These are phyloP conservation scores for Boletus huronensis DNA, from an alignment of 768 basidiomycete genomes.

Conservation along the genomic window DNA sequence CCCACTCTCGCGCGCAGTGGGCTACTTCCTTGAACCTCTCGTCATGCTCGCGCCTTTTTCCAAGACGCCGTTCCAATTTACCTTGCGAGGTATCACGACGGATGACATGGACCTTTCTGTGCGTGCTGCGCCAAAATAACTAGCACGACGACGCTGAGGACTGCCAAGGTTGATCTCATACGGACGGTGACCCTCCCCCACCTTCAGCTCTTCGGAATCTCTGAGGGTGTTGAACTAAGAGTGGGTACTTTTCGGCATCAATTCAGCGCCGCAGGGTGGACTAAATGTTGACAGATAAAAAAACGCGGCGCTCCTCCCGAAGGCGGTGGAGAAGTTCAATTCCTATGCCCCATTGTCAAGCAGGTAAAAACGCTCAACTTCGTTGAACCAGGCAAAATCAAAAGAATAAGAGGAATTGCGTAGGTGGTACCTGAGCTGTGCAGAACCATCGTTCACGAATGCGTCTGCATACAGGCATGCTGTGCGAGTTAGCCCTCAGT, in stretches of 20 bases:
- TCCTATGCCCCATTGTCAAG: constrained; percentile 89
- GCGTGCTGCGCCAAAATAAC: constrained; percentile 24
- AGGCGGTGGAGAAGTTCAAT: constrained; percentile 92
- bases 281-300: constrained; percentile 61
- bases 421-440: constrained; percentile 40
- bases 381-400: constrained; percentile 85
- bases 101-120: constrained; percentile 92
- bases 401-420: constrained; percentile 94
- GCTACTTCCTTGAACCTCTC: constrained; percentile 91
- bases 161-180: constrained; percentile 72
- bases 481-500: constrained; percentile 94
- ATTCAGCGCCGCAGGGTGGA: not conserved
- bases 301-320: constrained; percentile 88
- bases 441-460: not conserved
- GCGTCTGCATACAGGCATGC: constrained; percentile 63
- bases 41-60: constrained; percentile 90
- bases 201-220: constrained; percentile 84
- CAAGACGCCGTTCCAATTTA: constrained; percentile 80
- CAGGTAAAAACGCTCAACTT: constrained; percentile 92
- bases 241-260: constrained; percentile 38
- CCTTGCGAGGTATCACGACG: constrained; percentile 86
- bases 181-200: constrained; percentile 90
- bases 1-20: constrained; percentile 81
- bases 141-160: constrained; percentile 2
- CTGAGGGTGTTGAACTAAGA: constrained; percentile 85